phyloP scores from a whole-genome alignment of 2,329 filamentous ascomycete species.

The Aaosphaeria arxii region DNA sequence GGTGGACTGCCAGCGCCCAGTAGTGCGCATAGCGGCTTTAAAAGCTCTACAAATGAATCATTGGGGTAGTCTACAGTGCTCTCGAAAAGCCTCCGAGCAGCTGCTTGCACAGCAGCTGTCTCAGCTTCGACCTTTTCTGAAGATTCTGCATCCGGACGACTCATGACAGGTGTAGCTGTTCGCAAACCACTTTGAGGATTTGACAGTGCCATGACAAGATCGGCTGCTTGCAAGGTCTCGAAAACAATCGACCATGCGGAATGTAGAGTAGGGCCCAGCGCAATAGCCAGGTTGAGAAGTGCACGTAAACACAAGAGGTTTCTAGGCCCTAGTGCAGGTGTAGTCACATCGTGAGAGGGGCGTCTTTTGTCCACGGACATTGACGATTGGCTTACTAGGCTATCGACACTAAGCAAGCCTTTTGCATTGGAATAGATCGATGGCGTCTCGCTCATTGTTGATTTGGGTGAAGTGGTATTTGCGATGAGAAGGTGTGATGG shows the following conservation, averaged over 20 bases:
- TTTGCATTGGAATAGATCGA: conserved; percentile 69
- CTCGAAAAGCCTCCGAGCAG: conserved; percentile 81
- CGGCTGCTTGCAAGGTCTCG: conserved; percentile 88
- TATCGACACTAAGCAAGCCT: conserved; percentile 72
- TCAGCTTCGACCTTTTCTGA: conserved; percentile 63
- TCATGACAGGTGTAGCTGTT: conserved; percentile 9
- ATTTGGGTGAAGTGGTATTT: conserved; percentile 31
- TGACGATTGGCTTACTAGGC: conserved; percentile 58
- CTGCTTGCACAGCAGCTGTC: conserved; percentile 83
- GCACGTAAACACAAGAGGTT: conserved; percentile 89
- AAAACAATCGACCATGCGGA: conserved; percentile 87
- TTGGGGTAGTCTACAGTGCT: conserved; percentile 91
- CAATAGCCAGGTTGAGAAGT: conserved; percentile 91
- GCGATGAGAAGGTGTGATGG: conserved; percentile 65
- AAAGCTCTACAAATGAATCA: conserved; percentile 71
- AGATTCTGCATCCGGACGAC: conserved; percentile 20
- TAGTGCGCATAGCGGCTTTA: conserved; percentile 71
- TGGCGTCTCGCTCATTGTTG: conserved; percentile 49
- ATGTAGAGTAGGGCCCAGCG: conserved; percentile 81
- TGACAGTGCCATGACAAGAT: conserved; percentile 69
- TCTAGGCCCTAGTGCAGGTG: conserved; percentile 69
- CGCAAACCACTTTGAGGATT: conserved; percentile 18
- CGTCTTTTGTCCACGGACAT: conserved; percentile 57
- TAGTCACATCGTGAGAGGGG: conserved; percentile 49
- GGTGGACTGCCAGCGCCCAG: conserved; percentile 44